Percentiles rank a stretch among this genome's conserved stretches.
Evolutionary conservation across 495 filamentous ascomycete species (phyloP).

Genomic region (Articulospora tetracladia): DNA sequence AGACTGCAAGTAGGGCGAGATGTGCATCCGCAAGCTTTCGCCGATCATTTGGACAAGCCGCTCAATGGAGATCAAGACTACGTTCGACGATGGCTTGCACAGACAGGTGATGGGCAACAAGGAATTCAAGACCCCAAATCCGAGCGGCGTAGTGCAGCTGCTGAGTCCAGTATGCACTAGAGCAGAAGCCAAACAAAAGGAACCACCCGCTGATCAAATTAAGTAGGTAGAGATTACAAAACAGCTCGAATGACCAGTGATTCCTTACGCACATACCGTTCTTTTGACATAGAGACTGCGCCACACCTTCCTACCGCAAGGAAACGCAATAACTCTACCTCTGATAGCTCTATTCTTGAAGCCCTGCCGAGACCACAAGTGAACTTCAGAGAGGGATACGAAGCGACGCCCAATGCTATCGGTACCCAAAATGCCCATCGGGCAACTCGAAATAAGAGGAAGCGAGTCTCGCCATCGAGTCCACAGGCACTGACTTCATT

Average conservation of each 20-base stretch:
- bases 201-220: background rate
- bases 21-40: background rate
- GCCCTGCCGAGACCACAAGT: slow-evolving; percentile 2
- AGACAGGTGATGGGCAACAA: background rate
- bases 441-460: background rate
- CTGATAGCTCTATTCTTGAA: slow-evolving; percentile 27
- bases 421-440: background rate
- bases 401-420: background rate
- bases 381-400: background rate
- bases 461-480: background rate
- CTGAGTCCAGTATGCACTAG: background rate
- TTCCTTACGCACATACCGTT: background rate
- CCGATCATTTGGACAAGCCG: background rate
- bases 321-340: slow-evolving; percentile 18
- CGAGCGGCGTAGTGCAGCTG: background rate
- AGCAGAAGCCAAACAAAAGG: background rate
- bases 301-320: slow-evolving; percentile 4
- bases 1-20: background rate
- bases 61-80: slow-evolving; percentile 18
- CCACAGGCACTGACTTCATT: background rate
- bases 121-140: background rate
- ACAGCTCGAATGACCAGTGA: background rate
- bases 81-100: slow-evolving; percentile 21
- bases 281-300: background rate
- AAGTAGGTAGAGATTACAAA: background rate